Evolutionary conservation across 306 rosid genomes (phyloP).

Genomic region (Dryas octopetala): DNA sequence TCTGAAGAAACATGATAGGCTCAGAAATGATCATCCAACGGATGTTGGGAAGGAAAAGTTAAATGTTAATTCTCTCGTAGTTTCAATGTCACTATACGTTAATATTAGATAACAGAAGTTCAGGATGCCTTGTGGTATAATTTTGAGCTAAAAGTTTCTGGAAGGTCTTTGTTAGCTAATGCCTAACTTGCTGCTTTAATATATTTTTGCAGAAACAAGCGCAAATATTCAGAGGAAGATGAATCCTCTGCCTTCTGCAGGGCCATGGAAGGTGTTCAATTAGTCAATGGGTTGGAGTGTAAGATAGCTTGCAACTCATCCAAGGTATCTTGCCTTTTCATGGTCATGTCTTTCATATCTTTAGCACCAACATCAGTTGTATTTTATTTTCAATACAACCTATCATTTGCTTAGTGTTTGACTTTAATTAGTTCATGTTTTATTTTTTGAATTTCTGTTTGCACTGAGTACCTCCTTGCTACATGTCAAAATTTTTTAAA

Average conservation of each 20-base stretch:
- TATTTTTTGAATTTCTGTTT: neutral
- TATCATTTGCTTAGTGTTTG: neutral
- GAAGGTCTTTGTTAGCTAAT: neutral
- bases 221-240: slow-evolving; percentile 46
- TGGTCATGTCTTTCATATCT: neutral
- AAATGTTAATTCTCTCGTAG: neutral
- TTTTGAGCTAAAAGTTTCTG: neutral
- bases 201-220: slow-evolving; percentile 63
- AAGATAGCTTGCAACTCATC: slow-evolving; percentile 92
- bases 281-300: slow-evolving; percentile 91
- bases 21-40: neutral
- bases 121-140: neutral
- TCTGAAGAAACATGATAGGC: neutral
- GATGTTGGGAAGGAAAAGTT: neutral
- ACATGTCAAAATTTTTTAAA: too few relatives aligned
- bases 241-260: slow-evolving; percentile 59
- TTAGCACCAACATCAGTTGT: neutral
- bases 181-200: slow-evolving; percentile 21
- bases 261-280: slow-evolving; percentile 74
- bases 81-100: neutral
- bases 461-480: neutral
- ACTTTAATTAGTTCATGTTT: neutral
- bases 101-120: neutral
- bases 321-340: slow-evolving; percentile 56
- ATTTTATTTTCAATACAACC: neutral